Conservation (phyloP, 129 eudicot genomes). For the Arctium minus region DNA sequence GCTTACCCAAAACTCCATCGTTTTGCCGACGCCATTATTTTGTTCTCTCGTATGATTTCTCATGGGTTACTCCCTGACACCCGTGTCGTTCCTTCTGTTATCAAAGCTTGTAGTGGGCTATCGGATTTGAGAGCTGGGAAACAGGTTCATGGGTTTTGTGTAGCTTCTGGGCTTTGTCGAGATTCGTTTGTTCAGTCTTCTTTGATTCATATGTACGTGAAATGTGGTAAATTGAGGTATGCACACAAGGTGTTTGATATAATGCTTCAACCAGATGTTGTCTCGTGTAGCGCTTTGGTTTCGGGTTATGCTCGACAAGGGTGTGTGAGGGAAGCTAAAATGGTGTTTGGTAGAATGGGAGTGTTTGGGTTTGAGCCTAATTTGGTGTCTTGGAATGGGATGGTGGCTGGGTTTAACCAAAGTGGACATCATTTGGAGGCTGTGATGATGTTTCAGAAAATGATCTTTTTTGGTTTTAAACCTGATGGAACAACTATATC, state of each 20-base stretch:
- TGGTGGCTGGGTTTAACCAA: constrained; percentile 85
- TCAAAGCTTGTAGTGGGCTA: constrained; percentile 62
- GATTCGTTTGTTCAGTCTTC: constrained; percentile 68
- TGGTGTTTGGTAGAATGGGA: constrained; percentile 42
- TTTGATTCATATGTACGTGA: constrained; percentile 67
- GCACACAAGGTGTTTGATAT: constrained; percentile 63
- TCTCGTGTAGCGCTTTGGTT: constrained; percentile 68
- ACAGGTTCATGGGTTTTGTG: constrained; percentile 63
- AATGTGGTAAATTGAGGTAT: constrained; percentile 27
- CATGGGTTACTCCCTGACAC: constrained; percentile 47
- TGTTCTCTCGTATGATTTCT: constrained; percentile 46
- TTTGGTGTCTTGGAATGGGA: constrained; percentile 80
- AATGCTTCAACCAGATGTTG: constrained; percentile 61
- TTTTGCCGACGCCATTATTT: constrained; percentile 17
- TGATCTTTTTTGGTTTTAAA: constrained; percentile 45
- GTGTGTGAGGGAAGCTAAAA: constrained; percentile 34
- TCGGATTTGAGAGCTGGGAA: constrained; percentile 27
- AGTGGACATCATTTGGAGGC: constrained; percentile 67
- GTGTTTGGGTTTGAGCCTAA: constrained; percentile 60
- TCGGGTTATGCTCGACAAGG: constrained; percentile 80
- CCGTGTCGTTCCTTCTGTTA: constrained; percentile 47
- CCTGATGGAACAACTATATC: constrained; percentile 68
- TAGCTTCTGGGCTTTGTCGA: constrained; percentile 42
- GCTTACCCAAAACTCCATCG: constrained; percentile 42
- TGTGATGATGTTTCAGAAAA: constrained; percentile 45